Base-by-base conservation (phyloP, 306 rosid genomes). In the Oemleria cerasiformis region DNA sequence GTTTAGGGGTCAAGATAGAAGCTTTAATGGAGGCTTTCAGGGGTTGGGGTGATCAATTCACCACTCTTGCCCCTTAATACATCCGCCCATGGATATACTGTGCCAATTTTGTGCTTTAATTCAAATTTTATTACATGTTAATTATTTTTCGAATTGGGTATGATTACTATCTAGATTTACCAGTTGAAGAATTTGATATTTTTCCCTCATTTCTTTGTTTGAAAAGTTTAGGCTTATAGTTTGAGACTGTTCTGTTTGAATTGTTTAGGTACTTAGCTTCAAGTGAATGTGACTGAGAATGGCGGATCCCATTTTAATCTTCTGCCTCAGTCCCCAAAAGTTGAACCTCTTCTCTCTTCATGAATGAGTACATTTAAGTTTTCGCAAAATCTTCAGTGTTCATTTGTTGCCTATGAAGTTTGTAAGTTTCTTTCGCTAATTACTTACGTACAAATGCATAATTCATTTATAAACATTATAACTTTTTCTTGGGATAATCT, bases 391-490 rank as follows among this genome's bases (percentile, higher is more conserved):
- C 55, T 48, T 10, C 43, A 8, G 42, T 2, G 44, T 30, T 66
- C 39, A 40, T 56, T 34, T 47, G 71, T 4, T 47, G 17, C 12
- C 58, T 25, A 67, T 48, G 72, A 67, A 67, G 47, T 50, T 67
- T 34, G 72, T 67, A 16, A 67, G 72, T 48, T 49, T 34, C 56
- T n/a, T 67, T 9, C 30, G 9, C 59, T 30, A 30, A 30, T 16
- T 17, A 34, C 15, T 49, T 30, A 43, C 53, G 0, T 36, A 17
- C 21, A 15, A 8, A 15, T 8, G 57, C 42, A 23, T 8, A 21
- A 8, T 44, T 65, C 56, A 6, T 42, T 5, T 44, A 1, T 65
- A 14, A 43, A 13, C 23, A 13, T 16, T 65, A 13, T 21, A 4
- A 30, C 42, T 10, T 47, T 48, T 48, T 5, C 0, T 8, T 49